Evolutionary conservation across 495 filamentous ascomycete species (phyloP).

Genomic region (Annulohypoxylon maeteangense): DNA sequence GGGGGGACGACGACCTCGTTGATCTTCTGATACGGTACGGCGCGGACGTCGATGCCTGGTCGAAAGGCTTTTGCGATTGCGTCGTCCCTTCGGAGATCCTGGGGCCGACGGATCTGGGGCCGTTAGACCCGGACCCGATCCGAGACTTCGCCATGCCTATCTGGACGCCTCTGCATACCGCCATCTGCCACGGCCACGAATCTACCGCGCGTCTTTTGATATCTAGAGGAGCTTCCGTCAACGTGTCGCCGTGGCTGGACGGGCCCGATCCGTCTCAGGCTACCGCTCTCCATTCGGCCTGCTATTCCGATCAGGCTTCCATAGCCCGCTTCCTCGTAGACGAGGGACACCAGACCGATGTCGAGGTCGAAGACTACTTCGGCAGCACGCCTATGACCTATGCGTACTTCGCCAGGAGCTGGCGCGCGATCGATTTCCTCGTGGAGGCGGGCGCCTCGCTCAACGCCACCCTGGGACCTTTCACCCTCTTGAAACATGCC

Average conservation of each 20-base stretch:
- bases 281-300: conserved; percentile 39
- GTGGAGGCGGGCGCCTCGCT: conserved; percentile 49
- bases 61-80: conserved; percentile 49
- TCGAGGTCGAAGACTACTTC: conserved; percentile 45
- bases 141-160: conserved; percentile 3
- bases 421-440: conserved; percentile 48
- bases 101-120: too few species aligned
- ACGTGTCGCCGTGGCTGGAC: conserved; percentile 19
- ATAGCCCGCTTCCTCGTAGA: conserved; percentile 33
- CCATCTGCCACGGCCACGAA: conserved; percentile 50
- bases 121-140: too few species aligned
- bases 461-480: conserved; percentile 43
- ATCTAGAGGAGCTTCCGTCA: conserved; percentile 45
- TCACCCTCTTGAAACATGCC: conserved; percentile 52
- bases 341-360: conserved; percentile 40
- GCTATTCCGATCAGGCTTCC: conserved; percentile 1
- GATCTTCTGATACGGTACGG: conserved; percentile 46
- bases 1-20: conserved; percentile 48
- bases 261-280: neutral
- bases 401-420: conserved; percentile 49
- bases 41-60: conserved; percentile 39
- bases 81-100: conserved; percentile 1
- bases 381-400: conserved; percentile 51
- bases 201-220: conserved; percentile 49
- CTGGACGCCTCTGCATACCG: conserved; percentile 53